Conservation (phyloP, 2,329 filamentous ascomycete genomes). For the Venturia carpophila region DNA sequence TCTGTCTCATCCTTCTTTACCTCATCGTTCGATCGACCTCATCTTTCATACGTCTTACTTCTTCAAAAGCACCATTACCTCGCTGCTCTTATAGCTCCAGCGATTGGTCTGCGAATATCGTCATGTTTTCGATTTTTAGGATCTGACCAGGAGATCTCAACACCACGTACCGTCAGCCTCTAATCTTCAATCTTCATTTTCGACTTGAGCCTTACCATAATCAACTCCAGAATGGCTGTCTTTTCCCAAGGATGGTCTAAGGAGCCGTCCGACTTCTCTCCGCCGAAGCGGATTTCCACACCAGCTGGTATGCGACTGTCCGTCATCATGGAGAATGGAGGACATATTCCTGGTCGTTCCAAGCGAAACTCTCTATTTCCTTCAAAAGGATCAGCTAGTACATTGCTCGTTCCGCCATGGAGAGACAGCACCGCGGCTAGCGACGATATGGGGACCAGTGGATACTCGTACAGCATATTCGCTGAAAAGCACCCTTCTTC, state of each 20-base stretch:
- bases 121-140: neutral
- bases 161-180: neutral
- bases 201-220: too few species aligned
- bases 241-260: constrained; percentile 5
- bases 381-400: constrained; percentile 12
- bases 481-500: constrained; percentile 7
- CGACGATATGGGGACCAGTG: neutral
- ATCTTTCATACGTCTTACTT: neutral
- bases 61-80: neutral
- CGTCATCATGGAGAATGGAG: constrained; percentile 32
- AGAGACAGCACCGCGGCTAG: neutral
- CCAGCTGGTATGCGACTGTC: constrained; percentile 37
- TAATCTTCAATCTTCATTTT: neutral
- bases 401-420: neutral
- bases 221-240: neutral
- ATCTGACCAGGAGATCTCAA: neutral
- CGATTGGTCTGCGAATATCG: neutral
- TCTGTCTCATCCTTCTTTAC: neutral
- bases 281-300: constrained; percentile 36
- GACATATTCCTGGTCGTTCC: constrained; percentile 20
- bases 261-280: constrained; percentile 14
- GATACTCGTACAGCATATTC: constrained; percentile 18
- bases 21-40: neutral
- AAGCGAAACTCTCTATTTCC: constrained; percentile 8
- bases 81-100: neutral